Base-by-base conservation (phyloP, 345 rosid species). In the Sisymbrium altissimum region DNA sequence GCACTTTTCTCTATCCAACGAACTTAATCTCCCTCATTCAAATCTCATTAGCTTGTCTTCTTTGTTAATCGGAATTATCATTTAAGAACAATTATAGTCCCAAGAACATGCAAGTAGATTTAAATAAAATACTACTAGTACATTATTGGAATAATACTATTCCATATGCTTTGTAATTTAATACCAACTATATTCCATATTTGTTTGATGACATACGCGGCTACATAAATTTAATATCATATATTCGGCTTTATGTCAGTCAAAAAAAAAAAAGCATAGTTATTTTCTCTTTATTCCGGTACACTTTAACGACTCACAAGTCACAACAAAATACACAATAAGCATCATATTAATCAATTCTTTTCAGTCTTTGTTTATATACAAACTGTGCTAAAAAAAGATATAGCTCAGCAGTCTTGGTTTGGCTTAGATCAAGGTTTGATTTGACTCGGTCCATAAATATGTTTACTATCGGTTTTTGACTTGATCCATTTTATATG, bases 241-340 rank as follows among this genome's bases (percentile, higher is more conserved):
- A 61, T 68, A 33, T 69, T 76, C 27, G 9, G 39, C 79, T 52
- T 68, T 68, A 75, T 61, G 32, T 17, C 12, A 60, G 65, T 76
- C 69, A 68, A 68, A 29, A 62, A 52, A 25, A 39, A 33, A 15
- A 14, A 66, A 66, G 40, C 14, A 6, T 62, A 15, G 40, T 12
- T 70, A 75, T 68, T 69, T 68, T 76, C 70, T 76, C 66, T 69
- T 76, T 76, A 76, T 76, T 76, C 75, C 41, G 65, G 53, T 43
- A 75, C 25, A 33, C 70, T 75, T 68, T 68, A 68, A 53, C 79
- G 53, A 75, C 30, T 17, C 62, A 17, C n/a, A 57, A 57, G 63
- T 57, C 13, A 12, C 63, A 75, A 68, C 21, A 41, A 52, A 68
- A 18, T 13, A 40, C 17, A 59, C 55, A 32, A 39, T 67, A 39